phyloP scores from a whole-genome alignment of 73 alveolate genomes.

The Paraurostyla sp. region DNA sequence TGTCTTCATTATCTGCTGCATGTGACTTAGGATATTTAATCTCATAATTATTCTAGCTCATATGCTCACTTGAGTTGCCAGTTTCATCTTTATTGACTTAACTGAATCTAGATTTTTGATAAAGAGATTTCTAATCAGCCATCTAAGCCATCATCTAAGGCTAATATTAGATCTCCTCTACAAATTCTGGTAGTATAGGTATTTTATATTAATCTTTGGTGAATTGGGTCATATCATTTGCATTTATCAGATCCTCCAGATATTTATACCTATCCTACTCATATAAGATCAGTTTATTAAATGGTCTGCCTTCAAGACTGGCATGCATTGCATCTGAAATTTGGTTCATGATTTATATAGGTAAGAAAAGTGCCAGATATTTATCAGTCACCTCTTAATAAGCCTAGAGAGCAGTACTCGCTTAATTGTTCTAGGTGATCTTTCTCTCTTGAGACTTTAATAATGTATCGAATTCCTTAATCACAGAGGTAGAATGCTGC shows the following conservation, averaged over 20 bases:
- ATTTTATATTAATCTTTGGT: slow-evolving; percentile 9
- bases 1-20: slow-evolving; percentile 1
- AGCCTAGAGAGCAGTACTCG: neutral
- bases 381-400: neutral
- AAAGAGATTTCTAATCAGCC: neutral
- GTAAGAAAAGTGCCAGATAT: slow-evolving; percentile 4
- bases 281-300: neutral
- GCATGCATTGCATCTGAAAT: slow-evolving; percentile 35
- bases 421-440: neutral
- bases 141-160: neutral
- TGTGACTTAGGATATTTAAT: slow-evolving; percentile 6
- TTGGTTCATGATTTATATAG: slow-evolving; percentile 6
- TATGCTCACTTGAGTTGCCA: neutral
- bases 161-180: neutral
- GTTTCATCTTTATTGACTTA: neutral
- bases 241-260: neutral
- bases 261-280: neutral
- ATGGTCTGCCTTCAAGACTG: slow-evolving; percentile 1
- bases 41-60: neutral
- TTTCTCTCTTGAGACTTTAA: neutral
- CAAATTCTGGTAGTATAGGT: slow-evolving; percentile 6
- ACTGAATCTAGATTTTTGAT: neutral
- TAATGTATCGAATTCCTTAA: neutral
- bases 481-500: neutral
- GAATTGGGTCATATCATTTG: neutral